A percentile compares a stretch with the other conserved stretches of the same genome.
These are phyloP conservation scores for Reticulascus tulasneorum DNA, from an alignment of 2,329 filamentous ascomycete species.

Conservation along the genomic window DNA sequence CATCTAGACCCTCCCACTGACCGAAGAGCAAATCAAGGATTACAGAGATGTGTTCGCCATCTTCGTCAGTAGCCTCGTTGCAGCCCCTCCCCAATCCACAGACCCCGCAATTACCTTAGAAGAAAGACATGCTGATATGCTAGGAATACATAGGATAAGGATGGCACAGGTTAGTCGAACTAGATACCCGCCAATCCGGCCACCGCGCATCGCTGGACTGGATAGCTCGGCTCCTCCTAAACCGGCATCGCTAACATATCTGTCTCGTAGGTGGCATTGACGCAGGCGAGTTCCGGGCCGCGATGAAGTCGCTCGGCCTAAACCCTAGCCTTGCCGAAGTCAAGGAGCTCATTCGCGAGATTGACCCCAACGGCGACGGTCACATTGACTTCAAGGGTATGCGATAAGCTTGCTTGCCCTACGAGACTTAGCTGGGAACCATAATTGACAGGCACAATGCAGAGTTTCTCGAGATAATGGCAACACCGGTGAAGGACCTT, in stretches of 20 bases:
- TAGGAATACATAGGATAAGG: constrained; percentile 9
- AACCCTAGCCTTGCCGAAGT: constrained; percentile 15
- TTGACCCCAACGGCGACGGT: constrained; percentile 15
- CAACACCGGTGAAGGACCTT: constrained; percentile 11
- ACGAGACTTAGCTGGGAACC: too few relatives aligned
- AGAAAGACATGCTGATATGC: constrained; percentile 11
- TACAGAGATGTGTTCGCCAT: constrained; percentile 15
- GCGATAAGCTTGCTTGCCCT: too few relatives aligned
- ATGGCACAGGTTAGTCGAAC: constrained; percentile 14
- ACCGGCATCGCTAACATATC: constrained; percentile 2
- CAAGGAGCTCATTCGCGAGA: constrained; percentile 15
- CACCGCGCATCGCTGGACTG: not conserved
- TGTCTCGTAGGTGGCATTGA: constrained; percentile 11
- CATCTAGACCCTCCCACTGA: too few relatives aligned
- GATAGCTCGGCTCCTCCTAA: not conserved
- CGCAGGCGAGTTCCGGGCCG: constrained; percentile 15
- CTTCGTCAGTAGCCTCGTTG: constrained; percentile 11
- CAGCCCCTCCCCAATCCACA: too few relatives aligned
- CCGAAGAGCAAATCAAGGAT: constrained; percentile 13
- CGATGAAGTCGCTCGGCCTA: constrained; percentile 16
- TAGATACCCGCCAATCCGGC: not conserved
- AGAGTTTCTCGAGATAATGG: constrained; percentile 17
- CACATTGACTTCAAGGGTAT: constrained; percentile 14
- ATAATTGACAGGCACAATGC: too few relatives aligned
- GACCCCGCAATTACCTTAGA: constrained; percentile 2